Conservation (phyloP, 2,329 filamentous ascomycete species). For the Clonostachys solani region DNA sequence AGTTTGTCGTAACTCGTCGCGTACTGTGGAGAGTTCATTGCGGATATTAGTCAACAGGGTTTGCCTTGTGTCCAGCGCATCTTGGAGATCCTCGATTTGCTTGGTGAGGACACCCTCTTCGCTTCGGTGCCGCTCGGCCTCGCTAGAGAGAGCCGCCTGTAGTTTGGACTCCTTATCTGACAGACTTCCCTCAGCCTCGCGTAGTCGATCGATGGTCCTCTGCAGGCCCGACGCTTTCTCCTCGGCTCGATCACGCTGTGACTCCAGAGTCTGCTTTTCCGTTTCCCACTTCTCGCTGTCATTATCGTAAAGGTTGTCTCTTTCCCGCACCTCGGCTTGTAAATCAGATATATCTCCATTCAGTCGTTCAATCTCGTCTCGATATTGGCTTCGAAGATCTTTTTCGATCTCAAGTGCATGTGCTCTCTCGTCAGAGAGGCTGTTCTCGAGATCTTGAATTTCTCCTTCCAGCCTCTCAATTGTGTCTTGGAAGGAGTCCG, state of each 20-base stretch:
- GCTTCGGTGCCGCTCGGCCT: slow-evolving; percentile 65
- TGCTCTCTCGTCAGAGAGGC: slow-evolving; percentile 48
- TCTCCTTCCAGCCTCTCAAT: slow-evolving; percentile 44
- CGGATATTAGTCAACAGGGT: slow-evolving; percentile 61
- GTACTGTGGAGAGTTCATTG: slow-evolving; percentile 59
- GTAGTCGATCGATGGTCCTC: slow-evolving; percentile 65
- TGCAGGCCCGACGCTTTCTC: slow-evolving; percentile 65
- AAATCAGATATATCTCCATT: slow-evolving; percentile 58
- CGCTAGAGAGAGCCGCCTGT: slow-evolving; percentile 64
- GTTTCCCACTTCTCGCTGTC: slow-evolving; percentile 71
- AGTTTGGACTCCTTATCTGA: slow-evolving; percentile 65
- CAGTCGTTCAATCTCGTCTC: slow-evolving; percentile 42
- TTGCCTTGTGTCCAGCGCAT: slow-evolving; percentile 65
- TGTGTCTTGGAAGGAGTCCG: slow-evolving; percentile 61
- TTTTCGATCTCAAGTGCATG: slow-evolving; percentile 57
- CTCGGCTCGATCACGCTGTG: slow-evolving; percentile 62
- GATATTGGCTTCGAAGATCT: slow-evolving; percentile 42
- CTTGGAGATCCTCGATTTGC: slow-evolving; percentile 72
- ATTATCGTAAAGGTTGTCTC: slow-evolving; percentile 65
- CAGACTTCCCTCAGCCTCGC: slow-evolving; percentile 62
- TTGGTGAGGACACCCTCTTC: slow-evolving; percentile 66
- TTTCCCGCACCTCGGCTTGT: slow-evolving; percentile 62
- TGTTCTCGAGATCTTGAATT: slow-evolving; percentile 41
- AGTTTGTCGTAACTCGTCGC: slow-evolving; percentile 66
- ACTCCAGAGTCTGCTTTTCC: slow-evolving; percentile 59